Base-by-base conservation (phyloP, 176 grass and related monocot species). In the Cenchrus americanus region DNA sequence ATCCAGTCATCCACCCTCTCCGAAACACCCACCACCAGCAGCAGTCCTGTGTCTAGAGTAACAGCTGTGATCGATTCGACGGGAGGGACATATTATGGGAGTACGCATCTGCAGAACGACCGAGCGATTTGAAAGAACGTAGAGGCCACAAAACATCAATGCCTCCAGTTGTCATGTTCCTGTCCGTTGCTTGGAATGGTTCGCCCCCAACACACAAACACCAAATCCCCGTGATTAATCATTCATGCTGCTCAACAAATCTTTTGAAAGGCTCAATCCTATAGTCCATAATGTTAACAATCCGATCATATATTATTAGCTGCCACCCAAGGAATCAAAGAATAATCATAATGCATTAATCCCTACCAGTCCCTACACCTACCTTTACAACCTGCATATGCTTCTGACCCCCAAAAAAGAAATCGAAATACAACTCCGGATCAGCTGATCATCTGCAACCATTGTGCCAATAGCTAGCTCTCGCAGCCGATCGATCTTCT, bases 301-400 rank as follows among this genome's bases (percentile, higher is more conserved):
- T 49, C 14, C 7, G 48, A 71, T 41, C 23, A 23, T 47, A 40
- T 7, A 26, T 8, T 62, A 84, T 84, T 90, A 46, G 62, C 19
- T 90, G 80, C 47, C 52, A 84, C 24, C 80, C 62, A 90, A 90
- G 19, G 76, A 84, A 90, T 90, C 62, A 90, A 90, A 87, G 69
- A 90, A 85, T 81, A 61, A 26, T 69, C 65, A 32, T 48, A 80
- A 30, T 61, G 64, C 58, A 40, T 74, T 82, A 63, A 70, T 34
- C 75, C 69, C 34, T 46, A 18, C 7, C 26, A 49, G 52, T 79
- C 66, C 81, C 85, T 90, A 80, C 14, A 40, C 7, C 75, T 78
- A 83, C 15, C 55, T 83, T 71, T 83, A 83, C 80, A 84, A 10
- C 46, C 84, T 75, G 72, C 83, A 79, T 62, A 75, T 50, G 49